These are phyloP conservation scores for Raffaelea ambrosiae DNA, from an alignment of 2,329 filamentous ascomycete species.

Conservation along the genomic window DNA sequence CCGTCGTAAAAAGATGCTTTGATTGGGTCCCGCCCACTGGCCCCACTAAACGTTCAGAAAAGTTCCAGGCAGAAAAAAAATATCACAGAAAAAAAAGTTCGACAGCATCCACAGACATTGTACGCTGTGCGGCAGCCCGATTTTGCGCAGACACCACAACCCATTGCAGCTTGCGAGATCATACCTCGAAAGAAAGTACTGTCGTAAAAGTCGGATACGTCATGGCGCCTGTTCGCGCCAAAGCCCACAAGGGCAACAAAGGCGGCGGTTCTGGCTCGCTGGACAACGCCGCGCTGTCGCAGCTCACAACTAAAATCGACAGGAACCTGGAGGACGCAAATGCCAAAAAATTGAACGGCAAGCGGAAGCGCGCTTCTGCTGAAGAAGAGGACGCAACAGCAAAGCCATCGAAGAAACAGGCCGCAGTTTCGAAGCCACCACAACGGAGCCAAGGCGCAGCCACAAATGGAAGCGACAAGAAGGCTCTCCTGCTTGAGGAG, in stretches of 20 bases:
- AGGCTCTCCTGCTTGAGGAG: conserved; percentile 43
- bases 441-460: conserved; percentile 13
- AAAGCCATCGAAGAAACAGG: conserved; percentile 20
- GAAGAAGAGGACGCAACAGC: conserved; percentile 12
- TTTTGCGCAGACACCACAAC: neutral
- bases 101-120: neutral
- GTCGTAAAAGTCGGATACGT: too few relatives aligned
- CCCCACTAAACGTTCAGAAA: conserved; percentile 10
- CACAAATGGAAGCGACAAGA: conserved; percentile 13
- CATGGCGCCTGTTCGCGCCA: conserved; percentile 11
- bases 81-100: conserved; percentile 7
- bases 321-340: conserved; percentile 35
- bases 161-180: neutral
- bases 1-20: too few relatives aligned
- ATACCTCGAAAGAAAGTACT: neutral
- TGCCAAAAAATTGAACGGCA: conserved; percentile 17
- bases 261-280: conserved; percentile 21
- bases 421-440: conserved; percentile 3
- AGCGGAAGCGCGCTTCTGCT: conserved; percentile 10
- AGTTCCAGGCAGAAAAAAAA: conserved; percentile 4
- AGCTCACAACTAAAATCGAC: conserved; percentile 50
- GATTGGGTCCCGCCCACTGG: neutral
- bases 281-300: conserved; percentile 40
- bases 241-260: conserved; percentile 24
- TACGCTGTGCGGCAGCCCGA: too few relatives aligned